Evolutionary conservation across 441 rosid species (phyloP).

Genomic region (Brassica hybrid): DNA sequence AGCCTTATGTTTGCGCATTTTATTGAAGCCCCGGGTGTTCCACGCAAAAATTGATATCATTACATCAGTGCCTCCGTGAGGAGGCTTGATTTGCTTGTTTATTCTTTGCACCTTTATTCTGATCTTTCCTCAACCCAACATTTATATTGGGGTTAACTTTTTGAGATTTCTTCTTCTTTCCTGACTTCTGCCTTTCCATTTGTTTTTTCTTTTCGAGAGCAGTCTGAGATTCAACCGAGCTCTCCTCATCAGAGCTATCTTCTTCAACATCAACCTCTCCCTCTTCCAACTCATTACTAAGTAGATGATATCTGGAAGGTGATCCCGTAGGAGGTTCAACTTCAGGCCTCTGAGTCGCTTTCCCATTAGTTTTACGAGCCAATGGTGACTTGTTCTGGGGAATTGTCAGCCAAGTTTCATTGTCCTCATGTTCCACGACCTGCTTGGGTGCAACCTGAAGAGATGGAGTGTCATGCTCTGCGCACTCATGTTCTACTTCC

Average conservation of each 20-base stretch:
- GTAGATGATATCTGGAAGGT: neutral
- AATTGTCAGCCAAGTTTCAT: too few relatives aligned
- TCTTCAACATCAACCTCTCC: neutral
- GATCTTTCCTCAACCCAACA: neutral
- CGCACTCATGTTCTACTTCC: too few relatives aligned
- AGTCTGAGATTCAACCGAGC: neutral
- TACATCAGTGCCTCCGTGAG: neutral
- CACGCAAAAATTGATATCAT: neutral
- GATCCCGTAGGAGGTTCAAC: neutral
- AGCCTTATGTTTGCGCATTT: neutral
- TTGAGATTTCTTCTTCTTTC: neutral
- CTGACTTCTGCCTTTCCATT: neutral
- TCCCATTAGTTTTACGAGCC: too few relatives aligned
- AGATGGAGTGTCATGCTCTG: too few relatives aligned
- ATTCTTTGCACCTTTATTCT: neutral
- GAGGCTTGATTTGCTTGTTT: neutral
- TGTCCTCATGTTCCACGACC: too few relatives aligned
- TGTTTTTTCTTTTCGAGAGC: neutral
- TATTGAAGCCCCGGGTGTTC: neutral
- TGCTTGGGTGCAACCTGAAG: too few relatives aligned
- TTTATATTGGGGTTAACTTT: neutral
- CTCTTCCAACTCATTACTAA: neutral
- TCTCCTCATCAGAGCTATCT: neutral
- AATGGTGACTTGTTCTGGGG: too few relatives aligned
- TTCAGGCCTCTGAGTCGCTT: neutral